Conservation (phyloP, 768 basidiomycete species). For the Trametes sanguinea region DNA sequence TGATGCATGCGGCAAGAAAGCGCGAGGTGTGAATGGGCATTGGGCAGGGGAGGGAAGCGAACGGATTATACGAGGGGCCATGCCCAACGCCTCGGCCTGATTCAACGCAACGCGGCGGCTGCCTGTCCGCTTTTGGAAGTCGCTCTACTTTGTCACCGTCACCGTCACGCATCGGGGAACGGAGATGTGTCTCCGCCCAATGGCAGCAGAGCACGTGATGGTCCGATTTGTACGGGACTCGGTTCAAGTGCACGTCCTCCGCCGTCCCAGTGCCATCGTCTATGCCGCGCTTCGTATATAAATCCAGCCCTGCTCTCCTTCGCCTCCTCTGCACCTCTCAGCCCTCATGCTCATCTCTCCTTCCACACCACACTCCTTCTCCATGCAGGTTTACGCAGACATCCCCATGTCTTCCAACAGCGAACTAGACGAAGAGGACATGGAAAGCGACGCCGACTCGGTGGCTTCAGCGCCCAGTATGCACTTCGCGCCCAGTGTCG, state of each 20-base stretch:
- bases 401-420: constrained; percentile 15
- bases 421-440: constrained; percentile 40
- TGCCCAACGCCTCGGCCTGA: neutral
- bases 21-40: neutral
- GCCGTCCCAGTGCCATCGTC: constrained; percentile 15
- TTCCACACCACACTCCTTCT: constrained; percentile 17
- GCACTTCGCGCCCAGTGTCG: constrained; percentile 42
- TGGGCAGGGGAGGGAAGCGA: neutral
- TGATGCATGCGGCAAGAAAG: neutral
- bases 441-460: constrained; percentile 42
- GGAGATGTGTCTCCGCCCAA: constrained; percentile 17
- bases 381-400: constrained; percentile 13
- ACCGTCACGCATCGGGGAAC: constrained; percentile 18
- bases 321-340: constrained; percentile 8
- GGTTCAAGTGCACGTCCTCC: constrained; percentile 24
- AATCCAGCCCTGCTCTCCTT: constrained; percentile 6
- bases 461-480: constrained; percentile 37
- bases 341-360: constrained; percentile 17
- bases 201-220: constrained; percentile 16
- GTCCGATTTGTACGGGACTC: constrained; percentile 26
- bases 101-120: constrained; percentile 4
- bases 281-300: constrained; percentile 19
- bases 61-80: neutral
- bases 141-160: neutral
- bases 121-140: neutral